A percentile compares a stretch with the other conserved stretches of the same genome.
Evolutionary conservation across 345 rosid genomes (phyloP).

Genomic region (Dipteronia dyeriana): DNA sequence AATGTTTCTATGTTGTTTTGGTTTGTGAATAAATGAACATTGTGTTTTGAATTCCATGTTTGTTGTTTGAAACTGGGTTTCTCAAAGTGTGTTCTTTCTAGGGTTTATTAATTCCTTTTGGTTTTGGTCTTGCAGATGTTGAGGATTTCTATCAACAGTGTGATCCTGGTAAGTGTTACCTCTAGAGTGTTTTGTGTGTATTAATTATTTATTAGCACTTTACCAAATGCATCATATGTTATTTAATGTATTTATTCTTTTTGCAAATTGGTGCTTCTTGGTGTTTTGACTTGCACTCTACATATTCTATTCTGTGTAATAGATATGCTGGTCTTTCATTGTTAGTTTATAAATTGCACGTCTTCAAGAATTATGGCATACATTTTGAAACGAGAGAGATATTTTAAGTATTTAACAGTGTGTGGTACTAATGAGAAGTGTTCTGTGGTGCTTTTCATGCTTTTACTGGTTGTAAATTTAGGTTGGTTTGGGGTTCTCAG

Average conservation of each 20-base stretch:
- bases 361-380: not conserved
- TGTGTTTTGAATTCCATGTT: constrained; percentile 6
- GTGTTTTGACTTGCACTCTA: not conserved
- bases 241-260: not conserved
- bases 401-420: too few relatives aligned
- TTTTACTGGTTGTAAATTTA: constrained; percentile 1
- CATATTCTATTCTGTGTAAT: not conserved
- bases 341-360: not conserved
- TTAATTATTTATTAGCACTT: not conserved
- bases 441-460: not conserved
- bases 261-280: not conserved
- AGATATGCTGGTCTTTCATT: not conserved
- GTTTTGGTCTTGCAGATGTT: constrained; percentile 49
- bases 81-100: not conserved
- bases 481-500: not conserved
- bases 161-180: constrained; percentile 62
- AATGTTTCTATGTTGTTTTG: not conserved
- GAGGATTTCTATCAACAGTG: constrained; percentile 63
- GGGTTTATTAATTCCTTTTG: constrained; percentile 16
- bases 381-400: not conserved
- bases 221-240: constrained; percentile 2
- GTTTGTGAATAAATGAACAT: not conserved
- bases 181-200: not conserved
- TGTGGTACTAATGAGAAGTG: not conserved
- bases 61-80: not conserved